Percentiles rank a stretch among this genome's conserved stretches.
phyloP scores from a whole-genome alignment of 2,329 filamentous ascomycete genomes.

The Leptographium radiaticola region DNA sequence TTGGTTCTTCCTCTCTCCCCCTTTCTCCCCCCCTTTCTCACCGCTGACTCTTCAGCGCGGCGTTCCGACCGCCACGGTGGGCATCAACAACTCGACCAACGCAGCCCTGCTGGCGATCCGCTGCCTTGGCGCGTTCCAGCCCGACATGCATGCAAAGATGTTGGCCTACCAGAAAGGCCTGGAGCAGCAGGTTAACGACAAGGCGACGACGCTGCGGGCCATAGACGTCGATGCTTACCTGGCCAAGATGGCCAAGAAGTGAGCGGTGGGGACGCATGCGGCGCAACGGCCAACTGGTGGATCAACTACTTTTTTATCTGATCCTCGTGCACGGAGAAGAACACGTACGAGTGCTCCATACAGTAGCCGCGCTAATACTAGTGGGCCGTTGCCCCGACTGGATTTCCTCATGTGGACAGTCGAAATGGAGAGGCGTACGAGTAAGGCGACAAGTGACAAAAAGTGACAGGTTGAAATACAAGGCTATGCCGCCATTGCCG shows the following conservation, averaged over 20 bases:
- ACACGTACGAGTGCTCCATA: too few relatives aligned
- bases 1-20: background rate
- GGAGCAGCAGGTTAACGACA: conserved; percentile 47
- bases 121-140: conserved; percentile 22
- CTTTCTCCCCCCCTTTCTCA: background rate
- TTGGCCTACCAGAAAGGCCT: conserved; percentile 47
- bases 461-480: too few relatives aligned
- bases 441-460: too few relatives aligned
- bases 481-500: too few relatives aligned
- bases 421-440: too few relatives aligned
- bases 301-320: too few relatives aligned
- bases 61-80: conserved; percentile 54
- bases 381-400: too few relatives aligned
- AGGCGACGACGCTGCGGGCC: conserved; percentile 41
- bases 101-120: conserved; percentile 26
- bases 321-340: too few relatives aligned
- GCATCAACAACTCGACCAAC: conserved; percentile 70
- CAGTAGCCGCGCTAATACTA: too few relatives aligned
- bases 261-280: background rate
- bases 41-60: conserved; percentile 22
- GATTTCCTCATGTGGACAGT: too few relatives aligned
- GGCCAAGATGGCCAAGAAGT: conserved; percentile 2
- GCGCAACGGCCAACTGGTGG: too few relatives aligned
- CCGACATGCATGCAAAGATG: conserved; percentile 38
- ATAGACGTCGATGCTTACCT: conserved; percentile 32